These are phyloP conservation scores for Colletotrichum neosansevieriae DNA, from an alignment of 2,329 filamentous ascomycete species.

Conservation along the genomic window DNA sequence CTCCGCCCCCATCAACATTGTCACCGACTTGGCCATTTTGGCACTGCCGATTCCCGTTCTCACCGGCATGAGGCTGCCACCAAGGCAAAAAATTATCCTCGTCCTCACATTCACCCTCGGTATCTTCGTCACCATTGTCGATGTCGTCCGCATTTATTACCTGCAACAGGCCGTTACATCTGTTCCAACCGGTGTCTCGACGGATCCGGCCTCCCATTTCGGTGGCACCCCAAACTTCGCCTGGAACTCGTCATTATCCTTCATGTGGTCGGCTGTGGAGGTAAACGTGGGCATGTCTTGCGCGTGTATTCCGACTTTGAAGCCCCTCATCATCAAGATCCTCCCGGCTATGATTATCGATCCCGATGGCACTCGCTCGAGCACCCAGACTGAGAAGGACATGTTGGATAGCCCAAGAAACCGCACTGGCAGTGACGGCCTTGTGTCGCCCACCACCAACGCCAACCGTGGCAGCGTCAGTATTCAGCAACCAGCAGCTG, in stretches of 20 bases:
- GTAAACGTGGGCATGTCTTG: conserved; percentile 92
- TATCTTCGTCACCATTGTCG: conserved; percentile 87
- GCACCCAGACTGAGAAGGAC: conserved; percentile 47
- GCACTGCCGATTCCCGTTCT: conserved; percentile 90
- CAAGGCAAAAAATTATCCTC: conserved; percentile 88
- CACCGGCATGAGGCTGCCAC: conserved; percentile 85
- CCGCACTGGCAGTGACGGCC: conserved; percentile 39
- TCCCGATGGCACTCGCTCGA: conserved; percentile 56
- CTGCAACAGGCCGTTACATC: conserved; percentile 77
- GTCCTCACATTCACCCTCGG: conserved; percentile 89
- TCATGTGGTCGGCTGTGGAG: conserved; percentile 95
- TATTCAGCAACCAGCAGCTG: conserved; percentile 25
- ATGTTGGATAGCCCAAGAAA: conserved; percentile 40
- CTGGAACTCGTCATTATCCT: conserved; percentile 84
- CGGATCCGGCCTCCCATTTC: conserved; percentile 58
- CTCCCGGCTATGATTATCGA: conserved; percentile 69
- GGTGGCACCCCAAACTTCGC: conserved; percentile 66
- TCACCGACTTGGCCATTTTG: conserved; percentile 89
- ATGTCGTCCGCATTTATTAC: conserved; percentile 91
- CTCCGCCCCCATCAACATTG: conserved; percentile 90
- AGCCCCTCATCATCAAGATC: conserved; percentile 80
- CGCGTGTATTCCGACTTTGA: conserved; percentile 91
- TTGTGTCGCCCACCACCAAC: conserved; percentile 25
- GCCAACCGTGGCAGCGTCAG: conserved; percentile 28
- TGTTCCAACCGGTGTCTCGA: conserved; percentile 52